Evolutionary conservation across 2,329 filamentous ascomycete genomes (phyloP).

Genomic region (Leptographium lundbergii): DNA sequence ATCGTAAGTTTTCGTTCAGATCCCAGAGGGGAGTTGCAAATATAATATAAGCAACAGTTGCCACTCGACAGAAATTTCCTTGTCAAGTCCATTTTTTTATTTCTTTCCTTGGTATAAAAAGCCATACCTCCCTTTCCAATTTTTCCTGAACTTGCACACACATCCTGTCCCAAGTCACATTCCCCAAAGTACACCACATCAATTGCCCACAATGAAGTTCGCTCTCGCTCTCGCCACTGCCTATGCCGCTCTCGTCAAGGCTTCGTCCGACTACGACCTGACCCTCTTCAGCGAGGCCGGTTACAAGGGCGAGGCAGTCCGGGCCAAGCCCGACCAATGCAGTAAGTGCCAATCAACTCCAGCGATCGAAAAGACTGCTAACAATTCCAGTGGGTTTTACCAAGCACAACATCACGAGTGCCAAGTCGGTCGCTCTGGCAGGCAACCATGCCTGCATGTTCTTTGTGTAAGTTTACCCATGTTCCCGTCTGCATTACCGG

Average conservation of each 20-base stretch:
- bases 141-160: no score
- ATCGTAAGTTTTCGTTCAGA: no score
- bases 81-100: no score
- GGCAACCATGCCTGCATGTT: constrained; percentile 7
- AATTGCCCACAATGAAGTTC: neutral
- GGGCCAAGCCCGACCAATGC: neutral
- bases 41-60: no score
- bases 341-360: neutral
- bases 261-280: neutral
- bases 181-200: no score
- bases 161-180: no score
- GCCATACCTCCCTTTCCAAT: no score
- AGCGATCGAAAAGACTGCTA: neutral
- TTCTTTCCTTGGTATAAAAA: no score
- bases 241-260: neutral
- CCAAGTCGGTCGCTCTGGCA: neutral
- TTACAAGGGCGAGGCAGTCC: neutral
- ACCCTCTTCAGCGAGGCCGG: neutral
- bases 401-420: neutral
- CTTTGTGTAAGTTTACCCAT: constrained; percentile 2
- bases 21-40: no score
- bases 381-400: neutral
- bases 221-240: neutral
- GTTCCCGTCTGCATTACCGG: no score
- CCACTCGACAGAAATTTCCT: no score